Evolutionary conservation across 176 grass and related monocot genomes (phyloP).

Genomic region (Oryza glumipatula): DNA sequence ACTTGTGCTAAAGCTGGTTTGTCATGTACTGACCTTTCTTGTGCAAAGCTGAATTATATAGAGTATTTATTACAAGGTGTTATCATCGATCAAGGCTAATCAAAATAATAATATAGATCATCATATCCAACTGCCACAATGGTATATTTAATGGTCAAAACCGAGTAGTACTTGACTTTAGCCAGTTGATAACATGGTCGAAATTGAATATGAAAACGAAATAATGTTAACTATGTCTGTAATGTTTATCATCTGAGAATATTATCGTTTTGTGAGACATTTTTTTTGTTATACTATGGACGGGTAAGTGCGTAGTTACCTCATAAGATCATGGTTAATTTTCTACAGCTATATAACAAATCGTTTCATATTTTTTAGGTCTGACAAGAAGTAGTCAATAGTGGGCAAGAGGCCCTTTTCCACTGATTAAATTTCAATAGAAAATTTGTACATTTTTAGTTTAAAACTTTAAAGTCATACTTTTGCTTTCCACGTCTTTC

Average conservation of each 20-base stretch:
- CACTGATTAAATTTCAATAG: slow-evolving; percentile 31
- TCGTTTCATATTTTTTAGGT: slow-evolving; percentile 8
- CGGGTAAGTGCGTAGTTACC: not conserved
- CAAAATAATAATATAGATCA: slow-evolving; percentile 30
- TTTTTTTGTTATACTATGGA: not conserved
- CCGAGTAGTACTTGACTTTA: slow-evolving; percentile 21
- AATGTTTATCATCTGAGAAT: not conserved
- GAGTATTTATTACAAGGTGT: slow-evolving; percentile 33
- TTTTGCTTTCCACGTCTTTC: slow-evolving; percentile 66
- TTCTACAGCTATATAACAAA: not conserved
- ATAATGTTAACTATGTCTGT: not conserved
- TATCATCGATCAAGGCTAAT: slow-evolving; percentile 41
- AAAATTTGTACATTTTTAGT: slow-evolving; percentile 25
- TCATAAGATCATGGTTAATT: not conserved
- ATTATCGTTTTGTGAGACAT: not conserved
- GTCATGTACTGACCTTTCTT: slow-evolving; percentile 53
- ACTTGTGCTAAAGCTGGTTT: slow-evolving; percentile 48
- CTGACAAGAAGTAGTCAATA: slow-evolving; percentile 45
- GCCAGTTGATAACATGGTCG: slow-evolving; percentile 22
- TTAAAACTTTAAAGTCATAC: slow-evolving; percentile 48
- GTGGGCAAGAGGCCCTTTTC: slow-evolving; percentile 62
- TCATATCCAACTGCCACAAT: slow-evolving; percentile 45
- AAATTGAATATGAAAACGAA: slow-evolving; percentile 29
- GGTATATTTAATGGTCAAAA: slow-evolving; percentile 28
- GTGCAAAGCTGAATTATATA: slow-evolving; percentile 46